Evolutionary conservation across 2,329 filamentous ascomycete genomes (phyloP).

Genomic region (Atkinsonella hypoxylon): DNA sequence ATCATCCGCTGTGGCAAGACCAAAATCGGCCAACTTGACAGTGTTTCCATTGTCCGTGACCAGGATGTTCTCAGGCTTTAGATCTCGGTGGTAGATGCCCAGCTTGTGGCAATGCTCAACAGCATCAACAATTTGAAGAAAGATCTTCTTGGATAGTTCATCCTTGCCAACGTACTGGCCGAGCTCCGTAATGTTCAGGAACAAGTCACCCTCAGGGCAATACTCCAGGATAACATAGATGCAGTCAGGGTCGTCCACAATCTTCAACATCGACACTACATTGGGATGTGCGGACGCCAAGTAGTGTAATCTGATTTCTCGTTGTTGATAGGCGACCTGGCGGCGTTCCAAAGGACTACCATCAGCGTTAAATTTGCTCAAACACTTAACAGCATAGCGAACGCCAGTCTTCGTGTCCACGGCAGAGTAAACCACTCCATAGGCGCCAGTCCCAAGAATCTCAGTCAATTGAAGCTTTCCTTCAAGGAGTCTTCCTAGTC

Average conservation of each 20-base stretch:
- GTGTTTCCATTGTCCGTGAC: conserved; percentile 81
- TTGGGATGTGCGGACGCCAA: conserved; percentile 80
- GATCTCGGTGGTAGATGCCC: conserved; percentile 92
- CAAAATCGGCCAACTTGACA: conserved; percentile 95
- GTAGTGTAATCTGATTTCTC: conserved; percentile 88
- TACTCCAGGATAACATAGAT: conserved; percentile 95
- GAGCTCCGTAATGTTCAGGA: conserved; percentile 93
- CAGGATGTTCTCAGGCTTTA: conserved; percentile 97
- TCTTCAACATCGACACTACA: conserved; percentile 86
- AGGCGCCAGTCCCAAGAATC: conserved; percentile 86
- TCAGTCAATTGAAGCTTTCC: conserved; percentile 71
- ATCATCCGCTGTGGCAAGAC: conserved; percentile 74
- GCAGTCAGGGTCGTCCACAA: conserved; percentile 83
- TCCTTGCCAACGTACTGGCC: conserved; percentile 92
- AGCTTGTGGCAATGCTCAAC: conserved; percentile 88
- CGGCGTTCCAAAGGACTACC: conserved; percentile 64
- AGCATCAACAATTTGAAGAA: conserved; percentile 92
- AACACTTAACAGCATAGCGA: conserved; percentile 89
- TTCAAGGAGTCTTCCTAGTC: conserved; percentile 73
- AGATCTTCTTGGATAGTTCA: conserved; percentile 71
- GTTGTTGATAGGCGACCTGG: conserved; percentile 80
- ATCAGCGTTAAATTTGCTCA: conserved; percentile 76
- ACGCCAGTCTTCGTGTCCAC: conserved; percentile 70
- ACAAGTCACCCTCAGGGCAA: conserved; percentile 92
- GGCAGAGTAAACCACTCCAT: conserved; percentile 90